Evolutionary conservation across 495 filamentous ascomycete genomes (phyloP).

Genomic region (Darksidea phi): DNA sequence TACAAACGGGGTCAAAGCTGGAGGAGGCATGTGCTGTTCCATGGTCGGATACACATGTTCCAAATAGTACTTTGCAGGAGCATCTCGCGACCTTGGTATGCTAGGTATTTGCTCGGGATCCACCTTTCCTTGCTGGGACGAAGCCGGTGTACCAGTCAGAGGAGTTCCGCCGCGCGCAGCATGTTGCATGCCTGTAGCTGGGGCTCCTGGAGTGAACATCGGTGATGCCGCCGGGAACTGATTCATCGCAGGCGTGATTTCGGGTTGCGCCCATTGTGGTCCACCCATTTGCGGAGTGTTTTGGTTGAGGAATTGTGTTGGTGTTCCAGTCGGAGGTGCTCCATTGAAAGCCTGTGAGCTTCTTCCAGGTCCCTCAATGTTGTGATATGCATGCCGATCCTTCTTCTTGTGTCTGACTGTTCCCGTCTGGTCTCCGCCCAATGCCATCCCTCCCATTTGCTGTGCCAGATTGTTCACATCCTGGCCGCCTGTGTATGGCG

Average conservation of each 20-base stretch:
- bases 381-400: slow-evolving; percentile 88
- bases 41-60: slow-evolving; percentile 90
- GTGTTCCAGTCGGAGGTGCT: slow-evolving; percentile 58
- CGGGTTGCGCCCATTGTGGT: slow-evolving; percentile 47
- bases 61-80: slow-evolving; percentile 77
- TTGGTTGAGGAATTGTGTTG: slow-evolving; percentile 68
- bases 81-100: slow-evolving; percentile 80
- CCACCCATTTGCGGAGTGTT: slow-evolving; percentile 33
- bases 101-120: slow-evolving; percentile 94
- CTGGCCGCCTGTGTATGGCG: slow-evolving; percentile 34
- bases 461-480: slow-evolving; percentile 63
- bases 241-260: slow-evolving; percentile 56
- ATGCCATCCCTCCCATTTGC: slow-evolving; percentile 82
- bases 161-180: slow-evolving; percentile 50
- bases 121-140: slow-evolving; percentile 68
- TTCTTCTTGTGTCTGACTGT: slow-evolving; percentile 75
- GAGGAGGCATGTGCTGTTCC: slow-evolving; percentile 84
- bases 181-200: slow-evolving; percentile 57
- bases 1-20: slow-evolving; percentile 85
- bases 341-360: slow-evolving; percentile 66
- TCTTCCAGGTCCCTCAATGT: slow-evolving; percentile 67
- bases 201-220: slow-evolving; percentile 56
- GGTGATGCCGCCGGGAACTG: slow-evolving; percentile 62
- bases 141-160: slow-evolving; percentile 30
- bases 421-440: slow-evolving; percentile 61